A percentile compares a stretch with the other conserved stretches of the same genome.
Conservation (phyloP, 2,329 filamentous ascomycete species). For the Lachnellula subtilissima region DNA sequence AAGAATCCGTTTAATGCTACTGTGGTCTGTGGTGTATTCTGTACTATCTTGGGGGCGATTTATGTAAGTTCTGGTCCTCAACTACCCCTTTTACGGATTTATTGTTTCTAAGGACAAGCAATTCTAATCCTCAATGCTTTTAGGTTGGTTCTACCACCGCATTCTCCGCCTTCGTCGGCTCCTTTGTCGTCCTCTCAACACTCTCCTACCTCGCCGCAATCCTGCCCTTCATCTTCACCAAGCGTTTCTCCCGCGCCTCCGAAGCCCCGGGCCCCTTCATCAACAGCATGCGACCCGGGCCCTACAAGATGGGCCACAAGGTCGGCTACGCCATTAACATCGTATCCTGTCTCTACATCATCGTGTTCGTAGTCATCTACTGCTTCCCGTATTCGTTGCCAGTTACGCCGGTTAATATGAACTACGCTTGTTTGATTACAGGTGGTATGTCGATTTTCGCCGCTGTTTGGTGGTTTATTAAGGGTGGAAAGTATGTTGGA, state of each 20-base stretch:
- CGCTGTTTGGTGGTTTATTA: constrained; percentile 39
- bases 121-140: background rate
- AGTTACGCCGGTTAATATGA: constrained; percentile 45
- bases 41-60: constrained; percentile 56
- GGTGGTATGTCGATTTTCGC: constrained; percentile 39
- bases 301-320: constrained; percentile 49
- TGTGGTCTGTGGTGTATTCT: constrained; percentile 43
- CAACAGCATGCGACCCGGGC: constrained; percentile 47
- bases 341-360: constrained; percentile 52
- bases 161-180: constrained; percentile 62
- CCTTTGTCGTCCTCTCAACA: constrained; percentile 50
- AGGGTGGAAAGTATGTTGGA: constrained; percentile 23
- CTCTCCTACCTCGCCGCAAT: constrained; percentile 60
- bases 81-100: no score
- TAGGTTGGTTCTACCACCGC: constrained; percentile 63
- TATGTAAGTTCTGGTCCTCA: background rate
- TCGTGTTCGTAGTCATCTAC: constrained; percentile 58
- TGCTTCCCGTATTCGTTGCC: constrained; percentile 52
- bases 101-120: background rate
- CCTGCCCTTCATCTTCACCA: constrained; percentile 49
- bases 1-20: constrained; percentile 53
- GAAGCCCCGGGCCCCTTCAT: constrained; percentile 8
- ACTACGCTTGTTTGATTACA: constrained; percentile 45
- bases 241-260: constrained; percentile 27
- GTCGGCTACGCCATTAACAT: constrained; percentile 48